These are phyloP conservation scores for Penicillium dipodomyicola DNA, from an alignment of 495 filamentous ascomycete genomes.

Conservation along the genomic window DNA sequence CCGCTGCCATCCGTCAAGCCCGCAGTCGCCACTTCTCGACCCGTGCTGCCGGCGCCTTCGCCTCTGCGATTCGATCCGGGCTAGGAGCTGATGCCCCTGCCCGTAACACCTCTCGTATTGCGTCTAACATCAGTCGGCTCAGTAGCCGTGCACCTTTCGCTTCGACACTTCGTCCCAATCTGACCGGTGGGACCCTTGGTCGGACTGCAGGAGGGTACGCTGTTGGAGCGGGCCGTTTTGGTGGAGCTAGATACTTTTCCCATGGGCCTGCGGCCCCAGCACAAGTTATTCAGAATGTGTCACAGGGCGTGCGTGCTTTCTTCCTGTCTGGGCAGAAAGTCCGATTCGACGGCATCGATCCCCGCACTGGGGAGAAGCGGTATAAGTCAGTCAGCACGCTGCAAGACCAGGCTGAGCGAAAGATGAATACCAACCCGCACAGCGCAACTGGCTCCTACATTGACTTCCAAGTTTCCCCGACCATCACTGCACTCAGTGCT, in stretches of 20 bases:
- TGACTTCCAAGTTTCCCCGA: slow-evolving; percentile 84
- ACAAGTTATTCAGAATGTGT: slow-evolving; percentile 93
- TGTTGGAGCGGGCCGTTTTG: slow-evolving; percentile 64
- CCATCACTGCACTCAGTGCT: slow-evolving; percentile 75
- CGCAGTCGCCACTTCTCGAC: slow-evolving; percentile 75
- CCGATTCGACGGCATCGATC: slow-evolving; percentile 71
- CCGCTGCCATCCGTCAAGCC: slow-evolving; percentile 67
- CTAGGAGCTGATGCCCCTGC: slow-evolving; percentile 59
- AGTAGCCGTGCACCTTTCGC: slow-evolving; percentile 83
- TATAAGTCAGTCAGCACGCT: slow-evolving; percentile 68
- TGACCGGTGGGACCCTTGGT: slow-evolving; percentile 83
- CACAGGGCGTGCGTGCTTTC: slow-evolving; percentile 84
- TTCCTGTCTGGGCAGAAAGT: slow-evolving; percentile 82
- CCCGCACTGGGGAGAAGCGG: slow-evolving; percentile 67
- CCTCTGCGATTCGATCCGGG: slow-evolving; percentile 51
- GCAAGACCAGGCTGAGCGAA: slow-evolving; percentile 65
- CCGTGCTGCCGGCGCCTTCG: slow-evolving; percentile 60
- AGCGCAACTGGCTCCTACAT: slow-evolving; percentile 71
- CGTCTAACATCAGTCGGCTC: slow-evolving; percentile 61
- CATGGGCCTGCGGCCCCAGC: slow-evolving; percentile 81
- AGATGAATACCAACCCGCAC: slow-evolving; percentile 53
- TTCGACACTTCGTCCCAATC: slow-evolving; percentile 83
- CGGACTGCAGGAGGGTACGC: slow-evolving; percentile 86
- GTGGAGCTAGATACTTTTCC: slow-evolving; percentile 82
- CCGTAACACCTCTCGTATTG: slow-evolving; percentile 64